Evolutionary conservation across 1,284 basidiomycete species (phyloP), one percentile per base, ranked within the genome.

Genomic region (Leucoagaricus sp.): DNA sequence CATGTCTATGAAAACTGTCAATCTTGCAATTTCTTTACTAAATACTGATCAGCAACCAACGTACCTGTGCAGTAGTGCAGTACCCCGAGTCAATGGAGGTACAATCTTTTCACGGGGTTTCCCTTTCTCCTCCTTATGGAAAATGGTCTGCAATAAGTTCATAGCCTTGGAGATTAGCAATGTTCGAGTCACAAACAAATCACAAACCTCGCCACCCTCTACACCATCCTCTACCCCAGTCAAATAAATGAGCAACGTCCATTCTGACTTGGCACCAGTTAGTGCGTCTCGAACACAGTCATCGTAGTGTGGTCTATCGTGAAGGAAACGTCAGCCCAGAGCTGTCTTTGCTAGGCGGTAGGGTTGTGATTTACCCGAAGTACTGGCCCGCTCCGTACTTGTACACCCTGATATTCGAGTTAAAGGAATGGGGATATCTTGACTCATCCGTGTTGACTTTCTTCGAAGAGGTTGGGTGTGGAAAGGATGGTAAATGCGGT

Each of bases 231-330:
- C 85, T 3, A 69, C 67, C 1, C 90, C 89, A 8, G 85, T 85
- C 38, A 94, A 70, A 67, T 93, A 94, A 34, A 93, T 76, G 45
- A 94, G 70, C 21, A 94, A 69, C 0, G 91, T 94, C 91, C 91
- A 94, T 67, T 89, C 86, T 48, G 86, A 86, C 64, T 81, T 79
- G 7, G 78, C 73, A 4, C 84, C 84, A 9, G 83, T 85, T 53
- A 74, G 63, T 2, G 76, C 56, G 63, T 87, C 85, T 13, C 74
- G 74, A 28, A 87, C 81, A 17, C 83, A 82, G 63, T 91, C 89
- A 63, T 92, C 89, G 63, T 91, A 91, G 67, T 91, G 89, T 13
- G 83, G 81, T 25, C 78, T 79, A 45, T 3, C 38, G 40, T 38
- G n/a, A 17, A 13, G 31, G 19, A n/a, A 25, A 36, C 29, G 13